Evolutionary conservation across 495 filamentous ascomycete genomes (phyloP), one percentile per base, ranked within the genome.

Genomic region (Talaromyces wortmannii): DNA sequence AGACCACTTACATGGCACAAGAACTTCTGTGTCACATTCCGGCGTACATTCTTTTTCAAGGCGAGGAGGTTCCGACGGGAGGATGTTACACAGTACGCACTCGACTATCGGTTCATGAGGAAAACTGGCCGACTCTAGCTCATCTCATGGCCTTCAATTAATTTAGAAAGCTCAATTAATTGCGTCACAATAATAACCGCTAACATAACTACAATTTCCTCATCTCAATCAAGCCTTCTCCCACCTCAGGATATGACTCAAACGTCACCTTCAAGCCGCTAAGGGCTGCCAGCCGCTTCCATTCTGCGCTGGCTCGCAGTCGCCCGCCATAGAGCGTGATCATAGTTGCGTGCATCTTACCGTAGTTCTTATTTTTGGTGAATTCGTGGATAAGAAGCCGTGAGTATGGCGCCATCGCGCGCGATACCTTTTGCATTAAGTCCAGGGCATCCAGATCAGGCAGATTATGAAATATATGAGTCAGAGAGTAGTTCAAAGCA

Each of bases 401-500:
- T 0, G 77, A 80, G 10, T 70, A 62, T 1, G 70, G 65, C 2
- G 56, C 66, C 77, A 81, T 80, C 0, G 74, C 75, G n/a, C 53
- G 48, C 7, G 65, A 64, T 2, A 73, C 53, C 47, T 75, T 75
- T 55, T 75, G 69, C 31, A 76, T 45, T 43, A 78, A 59, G 17
- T 65, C 58, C 36, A 66, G 63, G 3, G 68, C 66, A 29, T 71
- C 70, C 30, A 73, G 48, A 46, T 74, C 71, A 2, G 71, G 65
- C 46, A 73, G 59, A 33, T 79, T 74, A 52, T 79, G 75, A 17
- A 78, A 57, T 8, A 78, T 71, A 52, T 69, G 70, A 36, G 71
- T 65, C 0, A 78, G 66, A 5, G 65, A 67, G 47, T 81, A 81
- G 33, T 71, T 62, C 7, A 67, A 56, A 3, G 77, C 77, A 0